phyloP scores from a whole-genome alignment of 192 early-diverging fungal genomes.

The Oehlia diaphana region DNA sequence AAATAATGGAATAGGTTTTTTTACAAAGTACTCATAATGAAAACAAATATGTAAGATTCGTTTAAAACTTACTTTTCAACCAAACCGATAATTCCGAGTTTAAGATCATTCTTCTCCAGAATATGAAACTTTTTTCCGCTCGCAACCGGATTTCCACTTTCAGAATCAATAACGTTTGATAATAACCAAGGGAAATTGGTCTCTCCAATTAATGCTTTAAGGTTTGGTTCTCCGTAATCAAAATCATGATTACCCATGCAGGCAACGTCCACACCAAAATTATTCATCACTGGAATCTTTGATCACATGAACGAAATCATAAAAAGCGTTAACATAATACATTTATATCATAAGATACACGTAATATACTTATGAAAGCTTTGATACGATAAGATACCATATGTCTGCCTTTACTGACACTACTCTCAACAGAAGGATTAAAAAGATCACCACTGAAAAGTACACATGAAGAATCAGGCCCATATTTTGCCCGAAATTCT shows the following conservation, averaged over 20 bases:
- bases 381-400: conserved; percentile 48
- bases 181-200: conserved; percentile 74
- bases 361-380: neutral
- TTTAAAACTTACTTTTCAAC: conserved; percentile 55
- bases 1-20: neutral
- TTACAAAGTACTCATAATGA: too few relatives aligned
- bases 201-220: conserved; percentile 45
- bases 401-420: conserved; percentile 61
- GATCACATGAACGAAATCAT: neutral
- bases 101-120: conserved; percentile 49
- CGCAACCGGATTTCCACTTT: conserved; percentile 36
- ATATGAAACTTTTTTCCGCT: conserved; percentile 40
- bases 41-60: neutral
- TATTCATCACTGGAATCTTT: conserved; percentile 54
- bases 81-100: conserved; percentile 68
- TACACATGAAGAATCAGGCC: conserved; percentile 41
- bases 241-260: conserved; percentile 77
- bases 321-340: neutral
- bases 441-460: conserved; percentile 70
- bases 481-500: conserved; percentile 32
- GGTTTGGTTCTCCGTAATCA: conserved; percentile 63
- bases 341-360: neutral
- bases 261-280: conserved; percentile 57
- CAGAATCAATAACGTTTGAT: conserved; percentile 60
- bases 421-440: conserved; percentile 67